Conservation (phyloP, 1,139 yeast genomes). For the Zygosaccharomyces sapae region DNA sequence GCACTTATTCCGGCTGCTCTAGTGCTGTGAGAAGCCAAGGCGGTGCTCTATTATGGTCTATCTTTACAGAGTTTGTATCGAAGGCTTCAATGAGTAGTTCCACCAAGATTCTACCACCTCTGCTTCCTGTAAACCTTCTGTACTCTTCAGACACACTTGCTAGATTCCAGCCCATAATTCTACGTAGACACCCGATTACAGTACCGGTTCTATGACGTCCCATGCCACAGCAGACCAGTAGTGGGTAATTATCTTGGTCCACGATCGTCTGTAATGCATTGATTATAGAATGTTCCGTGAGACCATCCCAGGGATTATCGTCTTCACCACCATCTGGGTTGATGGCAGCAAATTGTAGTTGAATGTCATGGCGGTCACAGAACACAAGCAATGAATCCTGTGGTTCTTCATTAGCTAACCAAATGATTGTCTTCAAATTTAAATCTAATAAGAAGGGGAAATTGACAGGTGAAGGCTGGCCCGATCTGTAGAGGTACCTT, state of each 20-base stretch:
- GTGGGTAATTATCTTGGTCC: constrained; percentile 67
- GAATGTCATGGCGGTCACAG: constrained; percentile 66
- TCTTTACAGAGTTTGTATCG: constrained; percentile 33
- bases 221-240: constrained; percentile 94
- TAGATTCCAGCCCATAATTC: constrained; percentile 92
- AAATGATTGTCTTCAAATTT: constrained; percentile 71
- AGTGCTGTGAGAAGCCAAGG: constrained; percentile 32
- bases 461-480: constrained; percentile 92
- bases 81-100: constrained; percentile 78
- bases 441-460: constrained; percentile 77
- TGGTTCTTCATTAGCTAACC: constrained; percentile 97
- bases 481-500: constrained; percentile 75
- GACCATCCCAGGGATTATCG: constrained; percentile 94
- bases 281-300: constrained; percentile 74
- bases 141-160: constrained; percentile 94
- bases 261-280: constrained; percentile 74
- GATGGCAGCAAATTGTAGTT: constrained; percentile 54
- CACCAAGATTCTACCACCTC: constrained; percentile 88
- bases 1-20: constrained; percentile 7
- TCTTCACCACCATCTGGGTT: constrained; percentile 68
- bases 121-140: constrained; percentile 84
- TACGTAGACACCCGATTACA: constrained; percentile 84
- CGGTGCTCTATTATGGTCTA: constrained; percentile 32
- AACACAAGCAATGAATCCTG: constrained; percentile 80
- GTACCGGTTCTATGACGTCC: constrained; percentile 97